Evolutionary conservation across 2,329 filamentous ascomycete species (phyloP), one percentile per base, ranked within the genome.

Genomic region (Stagonosporopsis vannaccii): DNA sequence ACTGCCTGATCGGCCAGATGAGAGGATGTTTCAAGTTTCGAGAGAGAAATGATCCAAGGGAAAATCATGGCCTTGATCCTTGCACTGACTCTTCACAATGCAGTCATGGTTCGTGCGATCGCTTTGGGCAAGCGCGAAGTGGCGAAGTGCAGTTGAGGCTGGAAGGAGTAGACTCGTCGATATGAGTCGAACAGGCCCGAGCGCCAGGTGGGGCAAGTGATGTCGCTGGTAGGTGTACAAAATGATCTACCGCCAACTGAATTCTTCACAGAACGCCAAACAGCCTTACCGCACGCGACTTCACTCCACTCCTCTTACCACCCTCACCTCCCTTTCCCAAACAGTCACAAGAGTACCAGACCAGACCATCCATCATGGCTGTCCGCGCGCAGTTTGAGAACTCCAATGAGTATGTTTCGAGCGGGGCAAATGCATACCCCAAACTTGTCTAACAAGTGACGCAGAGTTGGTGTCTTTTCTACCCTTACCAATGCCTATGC

Each of bases 401-500:
- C 82, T 94, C 90, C 71, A 94, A 94, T 81, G 91, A 95, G 90
- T 94, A 82, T 75, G 88, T 46, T 25, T 23, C 41, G 23, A 25
- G 48, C 39, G 52, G 40, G 53, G 47, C 47, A 26, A 48, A 43
- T 15, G 28, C 30, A 19, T 40, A 19, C 41, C 17, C 32, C 11
- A 20, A 47, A 51, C n/a, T 19, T 15, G 39, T 59, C 63, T 69
- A 45, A 68, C 58, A 47, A 45, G 40, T 53, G 45, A 45, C 49
- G 28, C 72, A 97, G 93, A 82, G 91, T 99, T 75, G 95, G 95
- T 77, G 95, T 98, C 75, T 99, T 99, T 80, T 82, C 93, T 59
- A 97, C 92, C 60, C 90, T 99, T 76, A 99, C 95, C 68, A 99
- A 99, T 81, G 94, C 92, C 58, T 99, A 97, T 80, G 92, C 93